Evolutionary conservation across 2,329 filamentous ascomycete species (phyloP), one percentile per base, ranked within the genome.

Genomic region (Tympanopsis confertula): DNA sequence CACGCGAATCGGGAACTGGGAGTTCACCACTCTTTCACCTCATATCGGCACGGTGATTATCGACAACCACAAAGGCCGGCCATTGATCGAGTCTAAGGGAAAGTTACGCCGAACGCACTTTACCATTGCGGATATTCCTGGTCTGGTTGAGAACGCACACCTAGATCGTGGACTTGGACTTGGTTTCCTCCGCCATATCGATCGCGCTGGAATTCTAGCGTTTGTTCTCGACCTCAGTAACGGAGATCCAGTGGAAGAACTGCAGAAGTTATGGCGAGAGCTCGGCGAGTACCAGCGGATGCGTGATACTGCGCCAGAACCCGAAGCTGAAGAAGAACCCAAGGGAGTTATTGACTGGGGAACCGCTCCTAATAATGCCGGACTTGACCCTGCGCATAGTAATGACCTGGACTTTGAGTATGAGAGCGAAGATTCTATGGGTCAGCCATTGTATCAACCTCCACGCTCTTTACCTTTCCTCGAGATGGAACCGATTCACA

Each of bases 71-170:
- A 33, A 33, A 10, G 40, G 39, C 3, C 57, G 64, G 20, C 61
- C 61, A 10, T 57, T 57, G 33, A 53, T 55, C 18, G 58, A 54
- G 22, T 41, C 54, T 17, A 52, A 56, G 10, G 60, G 61, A 37
- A 58, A 56, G 38, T 55, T 59, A 35, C 58, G 62, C 1, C 65
- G 75, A n/a, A 71, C 68, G 4, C 69, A 70, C 41, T 78, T 82
- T 47, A 80, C 75, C 4, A 75, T 83, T 39, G 78, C 78, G 2
- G 78, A 83, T 50, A 82, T 82, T 35, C 78, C 78, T 5, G 78
- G 78, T 4, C 54, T 83, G 38, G 74, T 83, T 22, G 68, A 77
- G 50, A 74, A 71, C 47, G 78, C 78, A 1, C 77, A 82, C 54
- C 59, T 78, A 5, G 76, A 82, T 53, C 73, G 71, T 45, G 78